Evolutionary conservation across 208 protist species (phyloP), one percentile per base, ranked within the genome.

Genomic region (Tritrichomonas foetus): DNA sequence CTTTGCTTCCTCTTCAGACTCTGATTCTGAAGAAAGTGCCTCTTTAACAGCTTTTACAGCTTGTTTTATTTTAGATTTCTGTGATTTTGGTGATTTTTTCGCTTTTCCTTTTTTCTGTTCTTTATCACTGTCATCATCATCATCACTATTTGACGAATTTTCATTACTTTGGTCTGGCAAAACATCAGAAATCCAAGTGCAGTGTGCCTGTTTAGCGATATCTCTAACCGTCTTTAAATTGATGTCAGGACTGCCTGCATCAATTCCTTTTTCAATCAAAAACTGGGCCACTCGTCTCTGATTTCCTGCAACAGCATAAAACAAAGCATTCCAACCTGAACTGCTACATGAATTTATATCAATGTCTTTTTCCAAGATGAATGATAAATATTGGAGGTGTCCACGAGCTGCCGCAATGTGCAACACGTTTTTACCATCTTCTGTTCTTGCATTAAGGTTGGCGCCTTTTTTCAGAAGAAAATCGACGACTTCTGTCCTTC

Each of bases 321-420:
- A 36, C 2, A 89, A 3, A 39, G 78, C 78, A 22, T 0, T 89
- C 78, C 78, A 89, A 16, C 78, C 78, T 20, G 44, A n/a, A 30
- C 78, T 89, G 8, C 16, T 27, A 11, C 33, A 5, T 20, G 47
- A 33, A 50, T 89, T 57, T n/a, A 89, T 33, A 22, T 57, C 47
- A 39, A 5, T 47, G 0, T 13, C 47, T 61, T 61, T 61, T 16
- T 61, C 53, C 5, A 61, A 16, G 39, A 89, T 89, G 3, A 16
- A 53, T 53, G 33, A 20, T 27, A 89, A 57, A 57, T 53, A 89
- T 3, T 53, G 16, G 11, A 89, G 2, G 39, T 93, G 92, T 8
- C 92, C 92, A 27, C 66, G 0, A 39, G 50, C 16, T 57, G 92
- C 92, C 2, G 92, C 92, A 36, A 93, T 36, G 36, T 93, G 92